Conservation (phyloP, 305 asterid genomes). For the Fraxinus baroniana region DNA sequence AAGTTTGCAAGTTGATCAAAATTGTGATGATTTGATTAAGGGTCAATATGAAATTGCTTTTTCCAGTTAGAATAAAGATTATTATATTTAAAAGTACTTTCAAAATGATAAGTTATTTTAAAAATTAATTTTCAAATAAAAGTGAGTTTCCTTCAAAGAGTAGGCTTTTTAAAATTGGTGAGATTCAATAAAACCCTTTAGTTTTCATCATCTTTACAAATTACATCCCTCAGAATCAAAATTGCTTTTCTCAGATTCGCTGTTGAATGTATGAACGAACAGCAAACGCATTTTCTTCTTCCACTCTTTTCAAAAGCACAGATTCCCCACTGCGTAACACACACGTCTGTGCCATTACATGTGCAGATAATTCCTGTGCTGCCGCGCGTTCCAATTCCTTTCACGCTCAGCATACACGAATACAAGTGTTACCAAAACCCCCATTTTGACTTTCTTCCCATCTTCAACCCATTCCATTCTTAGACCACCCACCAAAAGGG, state of each 20-base stretch:
- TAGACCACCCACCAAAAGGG: not conserved
- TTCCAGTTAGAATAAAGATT: no score
- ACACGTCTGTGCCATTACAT: not conserved
- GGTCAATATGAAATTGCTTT: no score
- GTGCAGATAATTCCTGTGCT: not conserved
- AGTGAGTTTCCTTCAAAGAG: no score
- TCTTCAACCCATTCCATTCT: not conserved
- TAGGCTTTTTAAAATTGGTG: not conserved
- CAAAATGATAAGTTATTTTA: no score
- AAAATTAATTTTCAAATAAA: no score
- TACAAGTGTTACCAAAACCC: not conserved
- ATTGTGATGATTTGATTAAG: no score
- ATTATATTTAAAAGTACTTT: no score
- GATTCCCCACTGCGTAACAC: not conserved
- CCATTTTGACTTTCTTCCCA: conserved; percentile 22
- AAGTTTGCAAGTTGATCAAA: no score
- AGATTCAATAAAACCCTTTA: not conserved
- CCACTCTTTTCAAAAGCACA: conserved; percentile 16
- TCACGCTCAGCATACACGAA: conserved; percentile 27
- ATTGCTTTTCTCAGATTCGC: conserved; percentile 31
- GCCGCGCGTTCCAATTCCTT: conserved; percentile 11
- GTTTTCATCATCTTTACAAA: not conserved
- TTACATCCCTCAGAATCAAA: conserved; percentile 18
- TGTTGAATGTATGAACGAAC: conserved; percentile 22
- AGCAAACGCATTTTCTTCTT: not conserved